Conservation (phyloP, 768 basidiomycete species). For the Suillus luteus region DNA sequence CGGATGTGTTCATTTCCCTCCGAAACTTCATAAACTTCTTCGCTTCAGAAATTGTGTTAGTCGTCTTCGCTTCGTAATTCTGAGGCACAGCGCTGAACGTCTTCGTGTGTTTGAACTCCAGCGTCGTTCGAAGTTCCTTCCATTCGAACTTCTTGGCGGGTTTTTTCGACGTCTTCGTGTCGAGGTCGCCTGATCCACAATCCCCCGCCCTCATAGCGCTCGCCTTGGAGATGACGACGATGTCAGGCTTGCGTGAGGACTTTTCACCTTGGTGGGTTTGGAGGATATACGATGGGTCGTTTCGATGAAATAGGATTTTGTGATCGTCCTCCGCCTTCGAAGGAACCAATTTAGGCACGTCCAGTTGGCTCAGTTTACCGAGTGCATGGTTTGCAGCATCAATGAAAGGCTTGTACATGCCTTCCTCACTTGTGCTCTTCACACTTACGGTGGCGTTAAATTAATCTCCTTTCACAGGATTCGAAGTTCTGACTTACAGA, state of each 20-base stretch:
- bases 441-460: not conserved
- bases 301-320: not conserved
- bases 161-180: not conserved
- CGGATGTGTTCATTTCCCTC: too few species aligned
- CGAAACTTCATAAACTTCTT: too few species aligned
- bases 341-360: not conserved
- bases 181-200: not conserved
- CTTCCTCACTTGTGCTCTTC: rapidly evolving
- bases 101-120: conserved; percentile 6
- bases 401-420: not conserved
- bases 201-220: not conserved
- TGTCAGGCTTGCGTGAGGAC: not conserved
- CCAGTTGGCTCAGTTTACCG: not conserved
- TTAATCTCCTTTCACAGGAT: not conserved
- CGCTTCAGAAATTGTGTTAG: too few species aligned
- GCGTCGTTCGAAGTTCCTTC: not conserved
- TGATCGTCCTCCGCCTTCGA: not conserved
- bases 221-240: not conserved
- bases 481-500: not conserved
- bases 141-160: not conserved
- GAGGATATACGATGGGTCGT: not conserved
- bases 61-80: not conserved
- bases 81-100: not conserved
- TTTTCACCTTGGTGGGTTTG: not conserved
- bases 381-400: not conserved